Conservation (phyloP, 352 stramenopile species). For the Phytopythium litorale region DNA sequence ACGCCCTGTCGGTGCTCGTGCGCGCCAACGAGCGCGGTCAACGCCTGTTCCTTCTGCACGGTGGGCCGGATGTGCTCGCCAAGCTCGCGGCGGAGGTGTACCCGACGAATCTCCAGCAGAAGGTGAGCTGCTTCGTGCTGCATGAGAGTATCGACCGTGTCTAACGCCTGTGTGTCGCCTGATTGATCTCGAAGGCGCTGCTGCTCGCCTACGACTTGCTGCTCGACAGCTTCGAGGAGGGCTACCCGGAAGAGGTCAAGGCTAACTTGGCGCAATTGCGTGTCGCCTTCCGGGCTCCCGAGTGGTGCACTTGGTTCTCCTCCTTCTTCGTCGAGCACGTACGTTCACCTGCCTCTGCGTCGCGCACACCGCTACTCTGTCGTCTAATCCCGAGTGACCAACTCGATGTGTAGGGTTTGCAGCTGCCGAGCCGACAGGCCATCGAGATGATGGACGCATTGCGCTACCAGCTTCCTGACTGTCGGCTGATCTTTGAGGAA, state of each 20-base stretch:
- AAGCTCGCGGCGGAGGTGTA: conserved; percentile 39
- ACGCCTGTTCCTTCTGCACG: conserved; percentile 49
- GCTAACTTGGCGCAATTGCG: conserved; percentile 46
- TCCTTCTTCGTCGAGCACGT: conserved; percentile 49
- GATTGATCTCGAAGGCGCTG: conserved; percentile 26
- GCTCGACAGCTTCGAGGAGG: conserved; percentile 28
- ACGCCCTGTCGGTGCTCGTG: conserved; percentile 71
- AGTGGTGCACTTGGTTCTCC: conserved; percentile 58
- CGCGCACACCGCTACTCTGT: not conserved
- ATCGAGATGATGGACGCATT: conserved; percentile 61
- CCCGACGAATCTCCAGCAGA: conserved; percentile 53
- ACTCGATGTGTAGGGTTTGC: conserved; percentile 17
- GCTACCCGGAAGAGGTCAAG: conserved; percentile 4
- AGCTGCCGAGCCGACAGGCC: conserved; percentile 37
- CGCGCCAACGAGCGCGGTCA: conserved; percentile 66
- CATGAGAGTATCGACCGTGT: not conserved
- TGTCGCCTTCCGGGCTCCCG: conserved; percentile 30
- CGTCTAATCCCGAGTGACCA: conserved; percentile 2
- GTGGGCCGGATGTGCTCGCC: conserved; percentile 32
- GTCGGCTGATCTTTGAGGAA: conserved; percentile 31
- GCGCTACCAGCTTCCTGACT: conserved; percentile 54
- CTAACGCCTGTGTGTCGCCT: not conserved
- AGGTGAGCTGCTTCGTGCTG: conserved; percentile 27
- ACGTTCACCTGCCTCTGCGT: conserved; percentile 9
- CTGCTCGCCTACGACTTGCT: conserved; percentile 73